Conservation (phyloP, 2,329 filamentous ascomycete genomes). For the Aspergillus spinulosporus region DNA sequence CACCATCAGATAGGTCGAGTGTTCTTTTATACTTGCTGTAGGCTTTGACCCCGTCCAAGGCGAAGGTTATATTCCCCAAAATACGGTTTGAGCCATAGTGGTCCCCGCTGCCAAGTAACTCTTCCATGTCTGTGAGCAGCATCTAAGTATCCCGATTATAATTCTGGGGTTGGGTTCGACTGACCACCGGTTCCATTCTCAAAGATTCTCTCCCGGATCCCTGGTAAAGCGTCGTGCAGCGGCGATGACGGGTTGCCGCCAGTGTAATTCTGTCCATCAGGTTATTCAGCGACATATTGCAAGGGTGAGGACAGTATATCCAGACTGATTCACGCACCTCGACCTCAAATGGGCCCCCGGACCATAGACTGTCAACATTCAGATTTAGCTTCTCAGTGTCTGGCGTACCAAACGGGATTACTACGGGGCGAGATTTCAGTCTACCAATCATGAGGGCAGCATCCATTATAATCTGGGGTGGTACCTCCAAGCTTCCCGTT, state of each 20-base stretch:
- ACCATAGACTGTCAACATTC: conserved; percentile 31
- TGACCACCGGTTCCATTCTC: conserved; percentile 24
- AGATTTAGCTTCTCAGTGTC: conserved; percentile 22
- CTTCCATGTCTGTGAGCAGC: conserved; percentile 7
- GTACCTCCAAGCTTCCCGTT: conserved; percentile 1
- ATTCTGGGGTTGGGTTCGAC: not conserved
- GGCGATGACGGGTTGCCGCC: conserved; percentile 24
- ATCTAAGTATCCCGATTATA: not conserved
- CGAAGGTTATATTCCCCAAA: conserved; percentile 27
- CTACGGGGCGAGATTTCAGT: conserved; percentile 1
- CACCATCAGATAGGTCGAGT: conserved; percentile 7
- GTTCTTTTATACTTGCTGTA: conserved; percentile 19
- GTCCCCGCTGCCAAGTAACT: conserved; percentile 17
- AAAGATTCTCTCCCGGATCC: conserved; percentile 23
- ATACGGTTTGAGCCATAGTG: conserved; percentile 27
- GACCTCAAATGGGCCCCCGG: conserved; percentile 28
- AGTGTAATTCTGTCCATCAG: conserved; percentile 14
- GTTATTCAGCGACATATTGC: not conserved
- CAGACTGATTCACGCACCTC: not conserved
- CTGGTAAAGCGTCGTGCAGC: conserved; percentile 20
- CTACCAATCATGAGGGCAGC: not conserved
- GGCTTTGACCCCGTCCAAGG: conserved; percentile 5
- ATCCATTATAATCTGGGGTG: not conserved
- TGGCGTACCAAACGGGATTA: conserved; percentile 21
- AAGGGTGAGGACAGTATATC: not conserved